A percentile compares a stretch with the other conserved stretches of the same genome.
These are phyloP conservation scores for Nepenthes alata DNA, from an alignment of 179 eudicot species.

Conservation along the genomic window DNA sequence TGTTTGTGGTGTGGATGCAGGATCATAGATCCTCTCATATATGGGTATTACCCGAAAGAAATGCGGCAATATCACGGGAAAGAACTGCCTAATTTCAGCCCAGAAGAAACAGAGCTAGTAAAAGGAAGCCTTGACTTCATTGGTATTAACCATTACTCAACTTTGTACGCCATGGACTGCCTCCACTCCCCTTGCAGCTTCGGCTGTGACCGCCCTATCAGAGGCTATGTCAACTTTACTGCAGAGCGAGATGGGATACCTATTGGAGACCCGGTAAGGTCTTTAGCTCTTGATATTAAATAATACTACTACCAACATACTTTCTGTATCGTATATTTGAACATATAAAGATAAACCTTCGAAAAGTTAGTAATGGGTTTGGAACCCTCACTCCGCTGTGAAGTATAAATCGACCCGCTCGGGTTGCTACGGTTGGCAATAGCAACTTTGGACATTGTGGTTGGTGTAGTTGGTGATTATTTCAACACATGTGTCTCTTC, in stretches of 20 bases:
- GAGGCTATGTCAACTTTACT: constrained; percentile 29
- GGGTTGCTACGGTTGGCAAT: too few relatives aligned
- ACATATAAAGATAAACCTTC: too few relatives aligned
- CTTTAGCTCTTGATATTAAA: not conserved
- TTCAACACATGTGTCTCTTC: too few relatives aligned
- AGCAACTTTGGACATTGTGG: too few relatives aligned
- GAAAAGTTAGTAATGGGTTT: too few relatives aligned
- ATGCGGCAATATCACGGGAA: constrained; percentile 42
- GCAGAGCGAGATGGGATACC: constrained; percentile 32
- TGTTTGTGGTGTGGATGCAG: constrained; percentile 17
- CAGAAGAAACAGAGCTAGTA: constrained; percentile 32
- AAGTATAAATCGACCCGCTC: too few relatives aligned
- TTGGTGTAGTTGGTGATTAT: too few relatives aligned
- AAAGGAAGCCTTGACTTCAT: constrained; percentile 61
- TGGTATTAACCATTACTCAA: constrained; percentile 71
- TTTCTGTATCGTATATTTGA: too few relatives aligned
- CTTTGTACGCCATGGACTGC: constrained; percentile 66
- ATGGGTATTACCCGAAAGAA: constrained; percentile 65
- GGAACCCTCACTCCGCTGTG: too few relatives aligned
- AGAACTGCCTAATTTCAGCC: constrained; percentile 42
- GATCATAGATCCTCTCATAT: constrained; percentile 61
- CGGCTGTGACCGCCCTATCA: constrained; percentile 27
- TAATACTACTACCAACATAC: too few relatives aligned
- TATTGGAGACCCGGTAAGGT: constrained; percentile 53
- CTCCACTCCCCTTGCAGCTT: constrained; percentile 30